A percentile compares a stretch with the other conserved stretches of the same genome.
Evolutionary conservation across 2,329 filamentous ascomycete species (phyloP).

Genomic region (Hypoxylon sp.): DNA sequence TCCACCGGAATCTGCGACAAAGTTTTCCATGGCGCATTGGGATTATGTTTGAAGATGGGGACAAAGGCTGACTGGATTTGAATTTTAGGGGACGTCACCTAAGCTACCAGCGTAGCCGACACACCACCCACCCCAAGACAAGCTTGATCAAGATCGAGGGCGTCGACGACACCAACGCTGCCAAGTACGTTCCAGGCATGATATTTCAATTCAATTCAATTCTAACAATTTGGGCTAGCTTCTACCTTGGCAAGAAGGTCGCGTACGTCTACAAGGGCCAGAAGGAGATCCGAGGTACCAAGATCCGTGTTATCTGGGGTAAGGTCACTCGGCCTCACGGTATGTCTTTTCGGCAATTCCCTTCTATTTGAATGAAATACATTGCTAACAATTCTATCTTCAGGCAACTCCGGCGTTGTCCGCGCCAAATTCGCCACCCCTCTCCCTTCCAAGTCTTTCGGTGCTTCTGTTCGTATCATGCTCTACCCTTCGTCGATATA

Average conservation of each 20-base stretch:
- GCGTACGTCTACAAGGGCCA: conserved; percentile 98
- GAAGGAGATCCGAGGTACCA: conserved; percentile 95
- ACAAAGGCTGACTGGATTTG: conserved; percentile 44
- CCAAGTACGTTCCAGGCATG: conserved; percentile 74
- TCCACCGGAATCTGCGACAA: conserved; percentile 6
- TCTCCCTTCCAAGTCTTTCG: conserved; percentile 96
- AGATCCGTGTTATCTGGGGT: conserved; percentile 99
- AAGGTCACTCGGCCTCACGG: conserved; percentile 97
- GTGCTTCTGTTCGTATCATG: conserved; percentile 96
- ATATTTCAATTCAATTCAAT: conserved; percentile 12
- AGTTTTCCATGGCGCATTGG: conserved; percentile 5
- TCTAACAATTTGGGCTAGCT: conserved; percentile 64
- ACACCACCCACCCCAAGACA: conserved; percentile 89
- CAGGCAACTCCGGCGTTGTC: conserved; percentile 97
- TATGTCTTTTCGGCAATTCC: conserved; percentile 60
- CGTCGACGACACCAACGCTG: conserved; percentile 90
- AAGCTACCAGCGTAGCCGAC: conserved; percentile 96
- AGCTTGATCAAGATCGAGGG: conserved; percentile 99
- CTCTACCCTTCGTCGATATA: conserved; percentile 99
- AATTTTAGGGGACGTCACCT: conserved; percentile 90
- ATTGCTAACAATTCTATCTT: conserved; percentile 39
- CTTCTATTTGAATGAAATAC: neutral
- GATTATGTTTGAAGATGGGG: neutral
- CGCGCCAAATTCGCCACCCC: conserved; percentile 97
- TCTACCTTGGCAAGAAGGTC: conserved; percentile 99